phyloP scores from a whole-genome alignment of 2,329 filamentous ascomycete species.

The Aciculosporium take region DNA sequence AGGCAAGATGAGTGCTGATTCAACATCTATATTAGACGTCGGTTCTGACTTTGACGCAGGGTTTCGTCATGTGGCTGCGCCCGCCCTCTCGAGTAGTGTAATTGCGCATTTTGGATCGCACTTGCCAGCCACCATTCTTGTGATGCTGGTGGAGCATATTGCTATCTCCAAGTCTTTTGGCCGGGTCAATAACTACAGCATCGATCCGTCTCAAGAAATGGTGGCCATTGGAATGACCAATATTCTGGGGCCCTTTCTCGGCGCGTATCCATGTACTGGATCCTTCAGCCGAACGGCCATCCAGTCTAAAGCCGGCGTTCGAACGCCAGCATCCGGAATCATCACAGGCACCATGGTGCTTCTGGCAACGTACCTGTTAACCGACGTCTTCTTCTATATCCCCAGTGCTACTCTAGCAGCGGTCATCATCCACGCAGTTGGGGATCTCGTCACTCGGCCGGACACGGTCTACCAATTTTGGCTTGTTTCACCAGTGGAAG shows the following conservation, averaged over 20 bases:
- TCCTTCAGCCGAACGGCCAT: slow-evolving; percentile 95
- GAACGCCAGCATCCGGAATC: slow-evolving; percentile 78
- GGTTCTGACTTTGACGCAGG: slow-evolving; percentile 25
- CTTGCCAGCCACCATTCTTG: slow-evolving; percentile 75
- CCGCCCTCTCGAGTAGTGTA: slow-evolving; percentile 50
- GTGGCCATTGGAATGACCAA: slow-evolving; percentile 89
- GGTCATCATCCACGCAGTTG: slow-evolving; percentile 92
- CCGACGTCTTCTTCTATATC: slow-evolving; percentile 87
- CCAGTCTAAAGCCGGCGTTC: slow-evolving; percentile 90
- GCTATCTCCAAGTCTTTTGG: slow-evolving; percentile 96
- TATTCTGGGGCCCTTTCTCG: slow-evolving; percentile 79
- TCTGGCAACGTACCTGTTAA: slow-evolving; percentile 76
- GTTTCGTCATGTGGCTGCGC: slow-evolving; percentile 66
- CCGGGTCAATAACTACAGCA: slow-evolving; percentile 87
- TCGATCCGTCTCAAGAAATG: slow-evolving; percentile 90
- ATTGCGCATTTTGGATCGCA: slow-evolving; percentile 55
- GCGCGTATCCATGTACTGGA: slow-evolving; percentile 82
- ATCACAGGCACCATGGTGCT: slow-evolving; percentile 79
- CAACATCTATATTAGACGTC: background rate
- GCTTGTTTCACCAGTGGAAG: slow-evolving; percentile 80
- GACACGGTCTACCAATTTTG: slow-evolving; percentile 93
- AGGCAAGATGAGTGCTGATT: slow-evolving; percentile 38
- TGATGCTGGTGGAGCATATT: slow-evolving; percentile 93
- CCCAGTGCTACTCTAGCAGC: slow-evolving; percentile 66
- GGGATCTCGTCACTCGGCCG: slow-evolving; percentile 79